Evolutionary conservation across 768 basidiomycete genomes (phyloP), one percentile per base, ranked within the genome.

Genomic region (Coprinellus micaceus): DNA sequence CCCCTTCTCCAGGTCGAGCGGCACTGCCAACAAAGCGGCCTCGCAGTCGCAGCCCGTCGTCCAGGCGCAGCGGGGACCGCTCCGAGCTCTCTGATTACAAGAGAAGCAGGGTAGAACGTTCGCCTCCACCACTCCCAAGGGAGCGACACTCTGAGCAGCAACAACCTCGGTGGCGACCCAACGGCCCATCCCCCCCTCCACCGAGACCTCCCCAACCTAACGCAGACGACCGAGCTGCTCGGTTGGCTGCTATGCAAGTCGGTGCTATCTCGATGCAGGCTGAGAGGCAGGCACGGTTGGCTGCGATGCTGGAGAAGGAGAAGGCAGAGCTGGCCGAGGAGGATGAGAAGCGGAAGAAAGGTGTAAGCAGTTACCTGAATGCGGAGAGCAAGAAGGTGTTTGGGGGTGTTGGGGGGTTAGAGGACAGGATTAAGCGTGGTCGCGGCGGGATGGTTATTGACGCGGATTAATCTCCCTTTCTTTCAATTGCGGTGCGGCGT

Each of bases 201-300:
- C 15, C 26, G 9, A 36, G 4, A 6, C 19, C 17, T 37, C 6
- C 26, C 1, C 51, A 65, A 30, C 62, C 67, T 49, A 57, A 62
- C 51, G 66, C 71, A 7, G 76, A 79, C 1, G 88, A 86, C 26
- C 87, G 94, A 30, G 85, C 86, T 2, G 89, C 90, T 25, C 86
- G 91, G n/a, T 76, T 98, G 26, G 95, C 92, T 0, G 89, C 93
- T 4, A 98, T 98, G 96, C 72, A 86, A 22, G 71, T 79, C 1
- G 83, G 87, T 57, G 96, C 96, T 1, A 69, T 75, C n/a, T 69
- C 70, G 7, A 78, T 93, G 74, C 80, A 82, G 45, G 68, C 70
- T 0, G 85, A 93, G 44, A 84, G 95, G 24, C 82, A 88, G 58
- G 82, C 85, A 60, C 83, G 89, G 21, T 74, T 98, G 10, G 76